These are phyloP conservation scores for Silene uniflora DNA, from an alignment of 148 eudicot species.

Conservation along the genomic window DNA sequence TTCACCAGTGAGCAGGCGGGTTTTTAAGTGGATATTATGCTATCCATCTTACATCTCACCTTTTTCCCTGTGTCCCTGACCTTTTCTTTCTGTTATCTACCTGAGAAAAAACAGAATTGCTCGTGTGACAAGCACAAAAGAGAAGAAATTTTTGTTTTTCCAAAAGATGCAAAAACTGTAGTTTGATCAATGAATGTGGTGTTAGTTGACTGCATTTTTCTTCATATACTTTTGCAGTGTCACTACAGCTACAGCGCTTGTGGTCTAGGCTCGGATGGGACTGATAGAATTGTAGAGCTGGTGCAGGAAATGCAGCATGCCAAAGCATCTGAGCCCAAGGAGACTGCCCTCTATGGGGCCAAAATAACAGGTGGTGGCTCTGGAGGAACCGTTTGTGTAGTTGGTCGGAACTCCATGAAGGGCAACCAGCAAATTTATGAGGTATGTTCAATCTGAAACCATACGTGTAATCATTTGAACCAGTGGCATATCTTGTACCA, in stretches of 20 bases:
- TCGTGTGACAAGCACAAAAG: background rate
- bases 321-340: slow-evolving; percentile 42
- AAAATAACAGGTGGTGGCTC: slow-evolving; percentile 99
- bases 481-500: no score
- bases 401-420: slow-evolving; percentile 69
- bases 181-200: background rate
- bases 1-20: background rate
- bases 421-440: slow-evolving; percentile 78
- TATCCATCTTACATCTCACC: background rate
- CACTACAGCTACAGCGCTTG: slow-evolving; percentile 97
- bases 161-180: background rate
- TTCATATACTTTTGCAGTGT: slow-evolving; percentile 57
- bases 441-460: slow-evolving; percentile 36
- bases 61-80: background rate
- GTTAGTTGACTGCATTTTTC: background rate
- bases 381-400: slow-evolving; percentile 88
- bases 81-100: background rate
- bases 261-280: slow-evolving; percentile 98
- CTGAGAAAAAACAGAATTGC: background rate
- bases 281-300: slow-evolving; percentile 81
- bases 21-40: background rate
- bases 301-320: slow-evolving; percentile 87
- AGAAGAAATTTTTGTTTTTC: background rate
- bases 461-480: background rate
- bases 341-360: slow-evolving; percentile 75